Evolutionary conservation across 2,329 filamentous ascomycete species (phyloP), one percentile per base, ranked within the genome.

Genomic region (Tolypocladium amazonense): DNA sequence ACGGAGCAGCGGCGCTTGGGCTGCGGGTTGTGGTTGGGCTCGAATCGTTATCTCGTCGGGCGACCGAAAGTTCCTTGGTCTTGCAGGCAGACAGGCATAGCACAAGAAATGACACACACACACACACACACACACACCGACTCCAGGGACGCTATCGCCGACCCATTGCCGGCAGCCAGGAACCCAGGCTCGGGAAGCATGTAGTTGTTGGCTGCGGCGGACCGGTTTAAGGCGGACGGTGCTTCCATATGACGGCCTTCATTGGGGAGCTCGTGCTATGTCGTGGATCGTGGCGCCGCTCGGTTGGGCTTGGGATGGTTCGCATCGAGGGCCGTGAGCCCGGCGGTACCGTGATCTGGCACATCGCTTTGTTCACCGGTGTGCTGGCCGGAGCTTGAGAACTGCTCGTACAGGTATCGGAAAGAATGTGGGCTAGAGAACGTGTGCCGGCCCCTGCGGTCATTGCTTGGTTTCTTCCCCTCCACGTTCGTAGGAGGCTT

Each of bases 231-330:
- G 56, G 35, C n/a, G 56, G 15, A 25, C 18, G 25, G 30, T 23
- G 38, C 25, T 27, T 56, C 55, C 20, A 35, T n/a, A 15, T 50
- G 41, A 14, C 20, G 18, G n/a, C 1, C 25, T 20, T 20, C 20
- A 9, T 52, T 30, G 47, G 47, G 33, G 20, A 52, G 20, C 30
- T 53, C 7, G 15, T 33, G 30, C 25, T 12, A 53, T 35, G 20
- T 53, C 50, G 45, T 18, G 25, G 35, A 59, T 60, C 56, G 58
- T 58, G 58, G 59, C 56, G 57, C 35, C 12, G n/a, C 15, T 56
- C 43, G 50, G 56, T 50, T 59, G 55, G 52, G 47, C 52, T 56
- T 61, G 57, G 57, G 56, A 56, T 41, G 38, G 41, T 50, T 56
- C 30, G 20, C 59, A 55, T 37, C 45, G 33, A 58, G 25, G 37